These are phyloP conservation scores for Conticribra guillardii DNA, from an alignment of 108 stramenopile genomes.

Conservation along the genomic window DNA sequence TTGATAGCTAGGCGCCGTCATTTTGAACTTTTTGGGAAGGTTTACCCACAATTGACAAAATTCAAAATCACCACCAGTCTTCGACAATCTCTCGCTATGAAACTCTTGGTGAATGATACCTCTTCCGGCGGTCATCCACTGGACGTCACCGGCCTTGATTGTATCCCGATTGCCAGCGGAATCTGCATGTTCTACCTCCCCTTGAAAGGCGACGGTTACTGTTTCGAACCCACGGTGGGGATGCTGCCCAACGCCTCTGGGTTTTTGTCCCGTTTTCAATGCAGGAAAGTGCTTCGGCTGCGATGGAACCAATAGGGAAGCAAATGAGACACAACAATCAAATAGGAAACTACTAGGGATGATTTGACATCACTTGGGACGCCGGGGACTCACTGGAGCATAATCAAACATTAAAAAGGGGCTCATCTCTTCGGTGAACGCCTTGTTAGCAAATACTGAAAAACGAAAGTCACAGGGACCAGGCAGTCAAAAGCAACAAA, in stretches of 20 bases:
- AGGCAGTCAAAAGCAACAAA: too few species aligned
- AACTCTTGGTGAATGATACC: conserved; percentile 94
- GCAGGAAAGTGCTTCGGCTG: conserved; percentile 69
- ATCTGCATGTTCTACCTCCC: conserved; percentile 91
- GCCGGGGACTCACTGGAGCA: too few species aligned
- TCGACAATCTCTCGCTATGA: conserved; percentile 66
- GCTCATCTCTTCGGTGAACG: conserved; percentile 75
- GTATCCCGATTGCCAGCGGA: conserved; percentile 74
- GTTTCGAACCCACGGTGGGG: conserved; percentile 94
- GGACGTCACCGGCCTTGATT: conserved; percentile 83
- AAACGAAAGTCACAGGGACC: too few species aligned
- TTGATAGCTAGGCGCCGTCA: conserved; percentile 87
- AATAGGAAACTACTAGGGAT: too few species aligned
- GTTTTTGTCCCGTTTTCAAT: conserved; percentile 26
- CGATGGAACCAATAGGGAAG: too few species aligned
- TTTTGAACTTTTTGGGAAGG: conserved; percentile 80
- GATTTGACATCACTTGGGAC: too few species aligned
- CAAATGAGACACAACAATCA: too few species aligned
- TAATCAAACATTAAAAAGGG: conserved; percentile 92
- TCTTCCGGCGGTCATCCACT: conserved; percentile 96
- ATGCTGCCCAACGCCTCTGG: conserved; percentile 82
- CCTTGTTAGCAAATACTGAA: conserved; percentile 83
- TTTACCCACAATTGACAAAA: conserved; percentile 95
- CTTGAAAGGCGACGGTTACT: conserved; percentile 90
- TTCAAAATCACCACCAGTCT: conserved; percentile 73